Evolutionary conservation across 257 asterid genomes (phyloP).

Genomic region (Solanum tacnaense): DNA sequence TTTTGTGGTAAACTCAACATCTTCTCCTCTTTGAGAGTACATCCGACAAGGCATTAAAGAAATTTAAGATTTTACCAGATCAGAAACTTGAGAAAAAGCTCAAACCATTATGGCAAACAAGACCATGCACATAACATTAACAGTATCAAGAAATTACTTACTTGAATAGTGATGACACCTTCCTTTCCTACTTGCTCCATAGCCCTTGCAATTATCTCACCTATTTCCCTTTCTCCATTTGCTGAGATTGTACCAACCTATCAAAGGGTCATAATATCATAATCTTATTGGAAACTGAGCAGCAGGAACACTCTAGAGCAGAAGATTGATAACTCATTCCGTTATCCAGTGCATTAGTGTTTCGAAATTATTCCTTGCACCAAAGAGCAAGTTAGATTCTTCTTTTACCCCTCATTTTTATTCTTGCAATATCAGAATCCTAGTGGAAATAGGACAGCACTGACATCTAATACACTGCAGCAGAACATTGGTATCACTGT

Average conservation of each 20-base stretch:
- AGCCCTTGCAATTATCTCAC: constrained; percentile 59
- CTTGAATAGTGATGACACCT: constrained; percentile 59
- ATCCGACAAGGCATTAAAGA: background rate
- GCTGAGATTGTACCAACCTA: constrained; percentile 58
- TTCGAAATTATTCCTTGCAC: background rate
- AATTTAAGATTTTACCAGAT: background rate
- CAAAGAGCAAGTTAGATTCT: background rate
- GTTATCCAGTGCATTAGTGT: background rate
- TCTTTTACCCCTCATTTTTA: background rate
- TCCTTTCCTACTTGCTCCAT: constrained; percentile 67
- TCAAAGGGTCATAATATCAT: background rate
- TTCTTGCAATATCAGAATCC: background rate
- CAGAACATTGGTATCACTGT: background rate
- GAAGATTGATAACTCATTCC: background rate
- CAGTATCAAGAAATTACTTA: constrained; percentile 12
- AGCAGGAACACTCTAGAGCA: background rate
- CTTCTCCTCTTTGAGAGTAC: background rate
- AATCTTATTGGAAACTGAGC: background rate
- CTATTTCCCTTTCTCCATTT: constrained; percentile 53
- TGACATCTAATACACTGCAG: background rate
- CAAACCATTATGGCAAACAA: background rate
- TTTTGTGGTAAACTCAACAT: background rate
- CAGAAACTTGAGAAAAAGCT: background rate
- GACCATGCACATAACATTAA: background rate
- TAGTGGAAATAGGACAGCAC: background rate